phyloP scores from a whole-genome alignment of 805 yeast species.

The Suhomyces tanzawaensis region DNA sequence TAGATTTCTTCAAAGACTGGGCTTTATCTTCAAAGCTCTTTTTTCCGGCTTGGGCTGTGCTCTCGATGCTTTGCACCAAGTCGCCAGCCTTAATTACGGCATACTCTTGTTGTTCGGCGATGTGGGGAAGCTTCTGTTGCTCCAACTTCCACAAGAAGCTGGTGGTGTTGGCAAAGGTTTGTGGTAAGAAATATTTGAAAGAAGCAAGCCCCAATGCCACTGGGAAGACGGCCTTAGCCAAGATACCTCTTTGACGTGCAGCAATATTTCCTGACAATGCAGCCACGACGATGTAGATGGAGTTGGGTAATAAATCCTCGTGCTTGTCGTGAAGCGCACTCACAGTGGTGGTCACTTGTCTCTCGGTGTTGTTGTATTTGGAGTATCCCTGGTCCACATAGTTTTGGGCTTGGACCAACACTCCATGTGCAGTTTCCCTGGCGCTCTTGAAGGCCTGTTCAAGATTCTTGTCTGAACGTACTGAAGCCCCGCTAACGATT shows the following conservation, averaged over 20 bases:
- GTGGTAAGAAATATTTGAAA: conserved; percentile 69
- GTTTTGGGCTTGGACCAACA: conserved; percentile 22
- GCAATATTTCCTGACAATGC: conserved; percentile 69
- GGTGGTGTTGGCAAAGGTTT: conserved; percentile 62
- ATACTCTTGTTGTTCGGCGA: conserved; percentile 60
- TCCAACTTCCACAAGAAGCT: conserved; percentile 60
- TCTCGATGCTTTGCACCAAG: conserved; percentile 43
- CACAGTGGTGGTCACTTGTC: conserved; percentile 59
- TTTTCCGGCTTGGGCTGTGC: conserved; percentile 39
- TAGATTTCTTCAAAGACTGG: conserved; percentile 37
- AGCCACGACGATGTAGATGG: conserved; percentile 66
- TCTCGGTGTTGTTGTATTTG: conserved; percentile 57
- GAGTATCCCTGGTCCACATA: conserved; percentile 48
- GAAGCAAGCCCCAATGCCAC: conserved; percentile 58
- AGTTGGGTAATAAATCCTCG: conserved; percentile 72
- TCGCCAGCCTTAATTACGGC: conserved; percentile 46
- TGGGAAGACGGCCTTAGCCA: conserved; percentile 58
- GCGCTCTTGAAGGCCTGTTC: conserved; percentile 47
- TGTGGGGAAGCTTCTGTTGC: conserved; percentile 54
- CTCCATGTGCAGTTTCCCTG: conserved; percentile 43
- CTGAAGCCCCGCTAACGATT: conserved; percentile 54
- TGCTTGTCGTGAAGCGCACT: conserved; percentile 59
- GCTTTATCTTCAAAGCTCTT: conserved; percentile 35
- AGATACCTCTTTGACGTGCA: conserved; percentile 62
- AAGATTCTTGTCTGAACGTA: conserved; percentile 49